Base-by-base conservation (phyloP, 805 yeast species). In the Saccharomyces cerevisiae region DNA sequence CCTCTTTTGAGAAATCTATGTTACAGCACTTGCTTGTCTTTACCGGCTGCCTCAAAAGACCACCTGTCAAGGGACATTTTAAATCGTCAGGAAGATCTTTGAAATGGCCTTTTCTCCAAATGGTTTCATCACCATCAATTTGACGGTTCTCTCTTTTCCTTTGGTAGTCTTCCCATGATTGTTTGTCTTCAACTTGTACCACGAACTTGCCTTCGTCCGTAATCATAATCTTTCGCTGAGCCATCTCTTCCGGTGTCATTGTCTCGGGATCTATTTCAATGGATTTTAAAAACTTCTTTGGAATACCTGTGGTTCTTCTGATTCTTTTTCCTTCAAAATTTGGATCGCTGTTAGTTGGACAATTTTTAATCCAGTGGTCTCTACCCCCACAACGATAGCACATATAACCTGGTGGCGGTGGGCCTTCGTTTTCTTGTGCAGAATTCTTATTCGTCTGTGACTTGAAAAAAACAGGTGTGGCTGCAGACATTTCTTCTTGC, bases 351-450 rank as follows among this genome's bases (percentile, higher is more conserved):
- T 88, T 86, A 2, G 96, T 89, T 0, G 99, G 99, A 75, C 99
- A 94, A 63, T 90, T 89, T 66, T 87, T 87, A 56, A 94, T 92
- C 90, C 96, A 92, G 70, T 94, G 99, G 54, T 89, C 94, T 70
- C 89, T 88, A 29, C 87, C 89, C 50, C 98, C 98, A 74, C 99
- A 94, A 66, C 97, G 78, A 69, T 94, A 92, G 70, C 99, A 94
- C 67, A 92, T 86, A 64, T 94, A 94, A 1, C 96, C 96, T 6
- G 96, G 92, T 1, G 99, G 99, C 9, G 97, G 97, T 22, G 73
- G 73, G 4, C 70, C 91, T 54, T 89, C 96, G 64, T 60, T 76
- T 47, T 68, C 59, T 36, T 59, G 49, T 13, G 61, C 56, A 3
- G 68, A 55, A n/a, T 66, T 58, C 27, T 78, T 77, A 4, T 41